Evolutionary conservation across 768 basidiomycete genomes (phyloP).

Genomic region (Lyophyllum semitale): DNA sequence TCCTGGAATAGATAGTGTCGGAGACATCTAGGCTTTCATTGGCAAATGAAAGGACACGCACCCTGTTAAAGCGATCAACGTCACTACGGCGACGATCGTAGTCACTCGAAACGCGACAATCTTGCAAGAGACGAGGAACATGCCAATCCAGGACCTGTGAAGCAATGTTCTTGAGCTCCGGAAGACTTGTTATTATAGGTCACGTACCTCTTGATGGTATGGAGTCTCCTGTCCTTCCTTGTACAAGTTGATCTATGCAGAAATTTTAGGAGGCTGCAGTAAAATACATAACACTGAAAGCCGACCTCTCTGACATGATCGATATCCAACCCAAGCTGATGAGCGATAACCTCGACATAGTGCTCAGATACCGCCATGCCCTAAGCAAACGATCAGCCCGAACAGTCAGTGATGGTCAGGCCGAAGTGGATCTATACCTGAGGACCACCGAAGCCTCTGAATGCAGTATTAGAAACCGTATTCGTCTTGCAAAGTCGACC

Average conservation of each 20-base stretch:
- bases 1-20: slow-evolving; percentile 2
- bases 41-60: neutral
- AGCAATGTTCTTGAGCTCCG: neutral
- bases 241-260: slow-evolving; percentile 12
- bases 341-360: slow-evolving; percentile 13
- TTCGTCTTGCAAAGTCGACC: slow-evolving; percentile 16
- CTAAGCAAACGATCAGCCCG: neutral
- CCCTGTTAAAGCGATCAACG: slow-evolving; percentile 15
- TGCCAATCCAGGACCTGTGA: slow-evolving; percentile 19
- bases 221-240: slow-evolving; percentile 20
- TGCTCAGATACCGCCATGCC: slow-evolving; percentile 17
- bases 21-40: neutral
- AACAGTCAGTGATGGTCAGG: too few species aligned
- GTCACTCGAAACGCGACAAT: slow-evolving; percentile 15
- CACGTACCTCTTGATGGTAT: slow-evolving; percentile 13
- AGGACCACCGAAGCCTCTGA: slow-evolving; percentile 17
- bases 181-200: too few species aligned
- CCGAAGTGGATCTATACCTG: slow-evolving; percentile 2
- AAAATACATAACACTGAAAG: neutral
- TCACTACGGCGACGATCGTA: slow-evolving; percentile 16
- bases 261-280: neutral
- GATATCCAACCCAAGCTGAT: slow-evolving; percentile 13
- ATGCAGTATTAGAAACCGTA: slow-evolving; percentile 18
- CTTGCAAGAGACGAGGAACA: slow-evolving; percentile 17
- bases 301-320: slow-evolving; percentile 15